These are phyloP conservation scores for Betula pendula DNA, from an alignment of 306 rosid genomes.

Conservation along the genomic window DNA sequence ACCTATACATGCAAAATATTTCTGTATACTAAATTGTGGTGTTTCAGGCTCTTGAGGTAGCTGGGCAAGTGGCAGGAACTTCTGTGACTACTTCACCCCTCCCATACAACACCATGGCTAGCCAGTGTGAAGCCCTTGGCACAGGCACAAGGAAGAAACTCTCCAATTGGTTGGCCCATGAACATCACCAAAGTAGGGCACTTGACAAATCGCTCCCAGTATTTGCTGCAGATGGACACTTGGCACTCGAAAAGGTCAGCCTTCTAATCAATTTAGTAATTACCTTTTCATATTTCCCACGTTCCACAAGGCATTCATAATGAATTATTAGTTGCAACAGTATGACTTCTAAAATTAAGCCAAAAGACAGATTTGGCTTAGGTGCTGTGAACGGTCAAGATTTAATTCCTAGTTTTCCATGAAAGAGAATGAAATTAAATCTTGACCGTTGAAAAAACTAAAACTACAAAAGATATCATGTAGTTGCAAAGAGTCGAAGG, in stretches of 20 bases:
- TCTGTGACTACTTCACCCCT: constrained; percentile 77
- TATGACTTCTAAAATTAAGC: neutral
- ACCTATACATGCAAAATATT: neutral
- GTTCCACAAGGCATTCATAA: neutral
- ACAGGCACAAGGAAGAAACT: constrained; percentile 85
- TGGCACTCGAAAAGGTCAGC: constrained; percentile 55
- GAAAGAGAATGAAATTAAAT: too few species aligned
- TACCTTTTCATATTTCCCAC: neutral
- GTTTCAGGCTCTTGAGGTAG: constrained; percentile 88
- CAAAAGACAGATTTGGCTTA: too few species aligned
- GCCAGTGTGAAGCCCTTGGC: constrained; percentile 94
- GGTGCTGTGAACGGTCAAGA: too few species aligned
- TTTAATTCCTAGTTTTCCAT: too few species aligned
- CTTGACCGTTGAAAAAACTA: too few species aligned
- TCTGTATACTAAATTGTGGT: neutral
- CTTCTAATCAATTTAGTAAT: neutral
- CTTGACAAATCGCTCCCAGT: constrained; percentile 40
- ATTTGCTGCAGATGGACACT: constrained; percentile 33
- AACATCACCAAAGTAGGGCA: constrained; percentile 48
- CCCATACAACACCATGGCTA: constrained; percentile 90
- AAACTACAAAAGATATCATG: too few species aligned
- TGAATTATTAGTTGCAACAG: neutral
- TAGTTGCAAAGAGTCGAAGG: too few species aligned
- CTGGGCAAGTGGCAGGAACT: constrained; percentile 92
- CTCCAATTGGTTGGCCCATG: constrained; percentile 84